Evolutionary conservation across 805 yeast species (phyloP).

Genomic region (Wickerhamiella bombiphila): DNA sequence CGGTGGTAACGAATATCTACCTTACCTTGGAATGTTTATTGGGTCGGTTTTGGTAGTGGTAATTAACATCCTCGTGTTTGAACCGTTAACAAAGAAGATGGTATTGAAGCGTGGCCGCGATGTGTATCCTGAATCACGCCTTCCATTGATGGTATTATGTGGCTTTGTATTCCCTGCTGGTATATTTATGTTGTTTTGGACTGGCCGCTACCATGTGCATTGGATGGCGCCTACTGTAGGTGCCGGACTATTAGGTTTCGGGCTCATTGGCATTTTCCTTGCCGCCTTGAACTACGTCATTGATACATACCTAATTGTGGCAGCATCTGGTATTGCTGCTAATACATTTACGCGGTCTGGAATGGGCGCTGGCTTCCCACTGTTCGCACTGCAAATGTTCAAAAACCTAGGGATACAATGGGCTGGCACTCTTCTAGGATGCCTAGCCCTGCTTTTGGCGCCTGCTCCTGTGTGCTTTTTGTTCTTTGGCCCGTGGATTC

Average conservation of each 20-base stretch:
- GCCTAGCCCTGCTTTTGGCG: constrained; percentile 32
- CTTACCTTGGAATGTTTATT: constrained; percentile 60
- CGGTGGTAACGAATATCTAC: constrained; percentile 55
- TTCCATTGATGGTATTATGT: constrained; percentile 63
- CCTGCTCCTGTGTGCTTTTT: constrained; percentile 46
- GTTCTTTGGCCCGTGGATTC: constrained; percentile 29
- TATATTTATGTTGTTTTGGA: constrained; percentile 76
- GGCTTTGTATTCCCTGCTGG: constrained; percentile 62
- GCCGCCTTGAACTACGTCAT: constrained; percentile 47
- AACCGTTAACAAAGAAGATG: constrained; percentile 35
- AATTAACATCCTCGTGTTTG: constrained; percentile 35
- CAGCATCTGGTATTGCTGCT: constrained; percentile 54
- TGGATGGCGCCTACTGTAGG: constrained; percentile 49
- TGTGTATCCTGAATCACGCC: constrained; percentile 66
- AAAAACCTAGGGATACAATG: constrained; percentile 34
- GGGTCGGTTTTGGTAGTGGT: constrained; percentile 51
- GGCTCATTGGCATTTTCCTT: constrained; percentile 42
- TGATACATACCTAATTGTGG: constrained; percentile 41
- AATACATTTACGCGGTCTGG: constrained; percentile 45
- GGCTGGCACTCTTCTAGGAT: constrained; percentile 43
- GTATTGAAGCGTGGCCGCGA: constrained; percentile 40
- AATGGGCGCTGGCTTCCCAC: constrained; percentile 48
- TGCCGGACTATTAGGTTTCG: constrained; percentile 37
- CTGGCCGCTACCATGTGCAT: constrained; percentile 63
- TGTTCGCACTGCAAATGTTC: constrained; percentile 42